These are phyloP conservation scores for Barnettozyma hawaiiensis DNA, from an alignment of 1,139 yeast species.

Conservation along the genomic window DNA sequence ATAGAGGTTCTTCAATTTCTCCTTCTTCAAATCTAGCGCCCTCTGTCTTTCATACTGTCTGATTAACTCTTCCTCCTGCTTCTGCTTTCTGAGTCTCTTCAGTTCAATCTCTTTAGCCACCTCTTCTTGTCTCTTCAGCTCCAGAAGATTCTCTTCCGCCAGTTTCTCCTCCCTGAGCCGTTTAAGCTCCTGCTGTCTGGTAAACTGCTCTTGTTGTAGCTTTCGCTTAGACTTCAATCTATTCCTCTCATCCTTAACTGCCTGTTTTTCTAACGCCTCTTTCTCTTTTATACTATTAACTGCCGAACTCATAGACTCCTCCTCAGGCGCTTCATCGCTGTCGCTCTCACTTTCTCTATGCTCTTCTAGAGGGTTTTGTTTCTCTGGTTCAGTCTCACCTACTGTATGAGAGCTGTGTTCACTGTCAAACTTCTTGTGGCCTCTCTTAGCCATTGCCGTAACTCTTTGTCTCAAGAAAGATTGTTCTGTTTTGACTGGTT, in stretches of 20 bases:
- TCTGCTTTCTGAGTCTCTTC: constrained; percentile 11
- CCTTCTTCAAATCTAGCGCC: constrained; percentile 14
- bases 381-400: constrained; percentile 12
- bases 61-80: constrained; percentile 16
- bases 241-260: constrained; percentile 34
- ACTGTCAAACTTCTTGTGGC: constrained; percentile 22
- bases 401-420: constrained; percentile 21
- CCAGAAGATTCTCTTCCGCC: constrained; percentile 28
- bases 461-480: neutral
- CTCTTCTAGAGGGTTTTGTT: neutral
- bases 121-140: constrained; percentile 23
- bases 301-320: constrained; percentile 30
- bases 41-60: constrained; percentile 15
- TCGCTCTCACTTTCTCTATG: constrained; percentile 16
- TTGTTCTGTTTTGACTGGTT: no score
- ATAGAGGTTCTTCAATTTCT: constrained; percentile 14
- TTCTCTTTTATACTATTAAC: constrained; percentile 31
- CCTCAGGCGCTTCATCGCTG: constrained; percentile 34
- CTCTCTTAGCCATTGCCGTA: neutral
- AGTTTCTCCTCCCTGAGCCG: constrained; percentile 32
- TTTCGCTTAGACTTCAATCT: constrained; percentile 46
- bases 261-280: constrained; percentile 32
- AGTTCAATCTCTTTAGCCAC: constrained; percentile 19
- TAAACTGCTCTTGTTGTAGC: constrained; percentile 40
- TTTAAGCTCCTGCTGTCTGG: constrained; percentile 37